phyloP scores from a whole-genome alignment of 768 basidiomycete genomes.

The Leccinum uliginosum region DNA sequence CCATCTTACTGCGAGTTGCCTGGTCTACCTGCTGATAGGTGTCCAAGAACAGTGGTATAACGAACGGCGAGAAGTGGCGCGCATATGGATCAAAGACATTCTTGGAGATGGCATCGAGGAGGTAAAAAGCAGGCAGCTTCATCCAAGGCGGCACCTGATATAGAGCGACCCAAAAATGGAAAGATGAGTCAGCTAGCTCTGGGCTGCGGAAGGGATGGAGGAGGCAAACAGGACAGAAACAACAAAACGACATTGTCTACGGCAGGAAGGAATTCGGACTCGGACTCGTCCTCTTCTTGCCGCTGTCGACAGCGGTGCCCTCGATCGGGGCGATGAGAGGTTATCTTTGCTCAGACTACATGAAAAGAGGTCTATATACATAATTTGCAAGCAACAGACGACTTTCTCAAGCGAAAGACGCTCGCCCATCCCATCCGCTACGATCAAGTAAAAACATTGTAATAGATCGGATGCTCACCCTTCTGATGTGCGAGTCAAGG shows the following conservation, averaged over 20 bases:
- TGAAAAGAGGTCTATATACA: conserved; percentile 43
- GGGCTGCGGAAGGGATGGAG: conserved; percentile 16
- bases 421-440: conserved; percentile 26
- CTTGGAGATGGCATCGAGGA: conserved; percentile 95
- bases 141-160: conserved; percentile 80
- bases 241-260: conserved; percentile 22
- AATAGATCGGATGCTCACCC: conserved; percentile 61
- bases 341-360: conserved; percentile 42
- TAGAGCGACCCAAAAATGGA: conserved; percentile 24
- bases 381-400: conserved; percentile 31
- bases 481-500: conserved; percentile 77
- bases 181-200: conserved; percentile 67
- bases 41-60: conserved; percentile 80
- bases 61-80: conserved; percentile 74
- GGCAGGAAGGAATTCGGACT: conserved; percentile 28
- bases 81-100: conserved; percentile 94
- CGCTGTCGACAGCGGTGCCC: conserved; percentile 34
- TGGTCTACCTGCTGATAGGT: conserved; percentile 87
- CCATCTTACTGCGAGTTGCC: conserved; percentile 87
- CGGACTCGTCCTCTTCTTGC: conserved; percentile 34
- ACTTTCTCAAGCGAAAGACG: conserved; percentile 20
- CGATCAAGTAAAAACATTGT: conserved; percentile 22
- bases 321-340: conserved; percentile 27
- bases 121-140: conserved; percentile 91
- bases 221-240: conserved; percentile 29